Conservation (phyloP, 148 eudicot species). For the Silene latifolia region DNA sequence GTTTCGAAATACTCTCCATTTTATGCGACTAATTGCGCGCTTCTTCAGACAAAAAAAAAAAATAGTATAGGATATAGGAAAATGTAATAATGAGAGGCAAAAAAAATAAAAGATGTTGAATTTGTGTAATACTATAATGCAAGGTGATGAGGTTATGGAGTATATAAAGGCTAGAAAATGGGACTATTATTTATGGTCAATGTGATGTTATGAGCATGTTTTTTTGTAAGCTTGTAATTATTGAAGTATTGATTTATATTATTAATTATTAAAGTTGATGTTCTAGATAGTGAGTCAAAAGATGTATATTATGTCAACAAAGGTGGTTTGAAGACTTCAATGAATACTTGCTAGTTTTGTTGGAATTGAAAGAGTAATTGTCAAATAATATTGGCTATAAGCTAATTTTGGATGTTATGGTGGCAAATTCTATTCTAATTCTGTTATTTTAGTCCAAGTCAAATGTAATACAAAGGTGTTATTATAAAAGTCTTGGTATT, state of each 20-base stretch:
- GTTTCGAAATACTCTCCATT: conserved; percentile 32
- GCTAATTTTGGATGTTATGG: background rate
- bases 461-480: too few species aligned
- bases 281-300: background rate
- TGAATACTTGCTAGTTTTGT: background rate
- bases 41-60: too few species aligned
- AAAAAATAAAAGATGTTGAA: background rate
- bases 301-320: background rate
- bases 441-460: background rate
- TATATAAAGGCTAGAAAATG: background rate
- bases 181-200: background rate
- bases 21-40: background rate
- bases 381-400: background rate
- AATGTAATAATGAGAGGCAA: background rate
- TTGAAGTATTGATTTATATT: background rate
- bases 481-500: too few species aligned
- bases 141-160: background rate
- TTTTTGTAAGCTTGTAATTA: background rate
- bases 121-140: background rate
- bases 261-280: background rate
- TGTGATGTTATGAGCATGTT: background rate
- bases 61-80: background rate
- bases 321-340: background rate
- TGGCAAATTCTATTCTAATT: background rate
- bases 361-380: background rate